These are phyloP conservation scores for Dioscorea dumetorum DNA, from an alignment of 106 monocot genomes.

Conservation along the genomic window DNA sequence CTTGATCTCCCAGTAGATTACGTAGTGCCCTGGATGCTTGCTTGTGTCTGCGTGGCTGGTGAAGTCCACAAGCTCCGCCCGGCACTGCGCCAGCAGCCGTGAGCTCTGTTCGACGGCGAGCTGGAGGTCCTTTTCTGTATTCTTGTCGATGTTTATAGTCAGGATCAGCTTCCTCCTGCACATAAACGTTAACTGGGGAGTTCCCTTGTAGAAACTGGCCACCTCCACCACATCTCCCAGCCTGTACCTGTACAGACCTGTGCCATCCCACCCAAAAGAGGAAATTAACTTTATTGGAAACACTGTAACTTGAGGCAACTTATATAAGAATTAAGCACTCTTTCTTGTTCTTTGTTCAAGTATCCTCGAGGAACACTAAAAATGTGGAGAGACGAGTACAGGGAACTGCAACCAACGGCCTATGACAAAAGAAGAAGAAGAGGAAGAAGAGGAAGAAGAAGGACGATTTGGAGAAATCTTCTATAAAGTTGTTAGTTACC, in stretches of 20 bases:
- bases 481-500: no score
- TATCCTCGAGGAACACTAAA: no score
- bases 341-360: no score
- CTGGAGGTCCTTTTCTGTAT: slow-evolving; percentile 62
- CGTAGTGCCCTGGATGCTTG: slow-evolving; percentile 34
- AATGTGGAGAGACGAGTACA: no score
- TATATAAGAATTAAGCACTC: no score
- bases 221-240: slow-evolving; percentile 60
- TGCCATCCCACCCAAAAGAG: no score
- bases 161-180: slow-evolving; percentile 57
- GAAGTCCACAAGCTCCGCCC: slow-evolving; percentile 54
- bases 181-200: slow-evolving; percentile 41
- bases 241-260: slow-evolving; percentile 61
- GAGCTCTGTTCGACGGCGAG: slow-evolving; percentile 38
- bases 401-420: no score
- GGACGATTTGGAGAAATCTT: no score
- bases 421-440: no score
- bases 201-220: slow-evolving; percentile 37
- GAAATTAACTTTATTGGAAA: no score
- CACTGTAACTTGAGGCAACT: no score
- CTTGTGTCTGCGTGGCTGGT: slow-evolving; percentile 39
- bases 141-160: slow-evolving; percentile 65
- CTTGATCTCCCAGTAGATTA: slow-evolving; percentile 59
- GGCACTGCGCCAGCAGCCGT: slow-evolving; percentile 11
- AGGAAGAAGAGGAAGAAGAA: no score